phyloP scores from a whole-genome alignment of 345 rosid genomes.

The Gossypium raimondii region DNA sequence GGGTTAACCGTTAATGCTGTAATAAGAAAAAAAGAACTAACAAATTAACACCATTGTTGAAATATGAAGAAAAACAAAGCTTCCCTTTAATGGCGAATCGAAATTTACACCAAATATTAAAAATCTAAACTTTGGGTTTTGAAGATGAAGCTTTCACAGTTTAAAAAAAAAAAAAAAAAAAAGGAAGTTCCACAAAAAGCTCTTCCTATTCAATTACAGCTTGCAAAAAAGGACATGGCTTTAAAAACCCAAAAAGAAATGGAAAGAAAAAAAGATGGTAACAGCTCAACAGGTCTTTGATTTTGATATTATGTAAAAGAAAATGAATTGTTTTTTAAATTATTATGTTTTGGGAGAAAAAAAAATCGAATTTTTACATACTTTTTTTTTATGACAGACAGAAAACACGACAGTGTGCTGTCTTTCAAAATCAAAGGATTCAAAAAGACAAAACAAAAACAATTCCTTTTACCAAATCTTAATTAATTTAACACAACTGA shows the following conservation, averaged over 20 bases:
- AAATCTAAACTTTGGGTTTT: neutral
- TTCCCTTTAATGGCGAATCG: neutral
- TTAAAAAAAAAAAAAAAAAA: neutral
- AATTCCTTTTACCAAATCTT: neutral
- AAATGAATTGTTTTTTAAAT: no score
- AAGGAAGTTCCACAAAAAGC: constrained; percentile 18
- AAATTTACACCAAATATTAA: neutral
- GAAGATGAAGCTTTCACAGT: neutral
- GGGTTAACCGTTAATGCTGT: neutral
- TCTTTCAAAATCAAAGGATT: neutral
- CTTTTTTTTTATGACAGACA: neutral
- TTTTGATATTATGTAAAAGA: constrained; percentile 10
- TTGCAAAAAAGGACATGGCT: constrained; percentile 27
- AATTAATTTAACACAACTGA: neutral
- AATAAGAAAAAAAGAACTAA: constrained; percentile 14
- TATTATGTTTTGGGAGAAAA: neutral
- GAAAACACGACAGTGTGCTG: constrained; percentile 7
- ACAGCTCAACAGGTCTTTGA: constrained; percentile 74
- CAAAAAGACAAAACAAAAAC: neutral
- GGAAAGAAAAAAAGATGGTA: constrained; percentile 24
- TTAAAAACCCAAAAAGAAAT: constrained; percentile 4
- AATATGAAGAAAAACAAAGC: no score
- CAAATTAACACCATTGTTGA: constrained; percentile 37
- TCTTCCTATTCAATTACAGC: constrained; percentile 42
- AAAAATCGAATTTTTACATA: no score